These are phyloP conservation scores for Trichosporon coremiiforme DNA, from an alignment of 1,284 basidiomycete genomes.

Conservation along the genomic window DNA sequence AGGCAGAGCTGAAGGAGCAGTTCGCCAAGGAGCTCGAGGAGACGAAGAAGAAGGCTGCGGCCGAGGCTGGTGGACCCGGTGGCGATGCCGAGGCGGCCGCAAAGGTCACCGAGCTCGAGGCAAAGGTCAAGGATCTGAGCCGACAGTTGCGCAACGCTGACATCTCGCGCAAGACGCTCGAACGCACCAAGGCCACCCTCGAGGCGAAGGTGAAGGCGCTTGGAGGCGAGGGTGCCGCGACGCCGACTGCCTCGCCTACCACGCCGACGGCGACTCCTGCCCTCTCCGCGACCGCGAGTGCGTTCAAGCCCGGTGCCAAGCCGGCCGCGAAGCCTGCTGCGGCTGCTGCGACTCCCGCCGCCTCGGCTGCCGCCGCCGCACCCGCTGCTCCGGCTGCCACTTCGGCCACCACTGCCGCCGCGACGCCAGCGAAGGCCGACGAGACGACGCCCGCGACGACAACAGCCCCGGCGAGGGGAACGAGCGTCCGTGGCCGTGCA, in stretches of 20 bases:
- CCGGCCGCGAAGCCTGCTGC: constrained; percentile 22
- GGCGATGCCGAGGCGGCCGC: constrained; percentile 22
- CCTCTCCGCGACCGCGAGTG: constrained; percentile 16
- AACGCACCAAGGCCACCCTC: constrained; percentile 32
- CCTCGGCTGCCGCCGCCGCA: constrained; percentile 11
- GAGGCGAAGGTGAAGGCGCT: constrained; percentile 44
- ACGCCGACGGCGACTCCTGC: constrained; percentile 23
- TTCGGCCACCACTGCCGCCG: constrained; percentile 3
- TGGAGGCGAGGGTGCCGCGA: constrained; percentile 27
- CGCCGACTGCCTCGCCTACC: constrained; percentile 19
- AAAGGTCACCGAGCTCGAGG: constrained; percentile 41
- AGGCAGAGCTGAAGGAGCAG: constrained; percentile 38
- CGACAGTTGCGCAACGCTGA: constrained; percentile 47
- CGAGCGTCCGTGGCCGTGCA: constrained; percentile 19
- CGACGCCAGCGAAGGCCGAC: constrained; percentile 2
- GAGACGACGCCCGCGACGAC: constrained; percentile 21
- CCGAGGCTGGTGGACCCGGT: neutral
- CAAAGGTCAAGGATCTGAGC: constrained; percentile 46
- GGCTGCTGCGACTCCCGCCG: constrained; percentile 9
- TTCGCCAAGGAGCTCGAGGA: constrained; percentile 28
- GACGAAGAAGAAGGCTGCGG: constrained; percentile 22
- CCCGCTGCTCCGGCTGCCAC: constrained; percentile 18
- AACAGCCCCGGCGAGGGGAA: constrained; percentile 13
- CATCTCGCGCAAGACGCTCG: constrained; percentile 50
- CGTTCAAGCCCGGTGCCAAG: constrained; percentile 21